Percentiles rank a stretch among this genome's conserved stretches.
Conservation (phyloP, 2,329 filamentous ascomycete genomes). For the Fusarium sp. region DNA sequence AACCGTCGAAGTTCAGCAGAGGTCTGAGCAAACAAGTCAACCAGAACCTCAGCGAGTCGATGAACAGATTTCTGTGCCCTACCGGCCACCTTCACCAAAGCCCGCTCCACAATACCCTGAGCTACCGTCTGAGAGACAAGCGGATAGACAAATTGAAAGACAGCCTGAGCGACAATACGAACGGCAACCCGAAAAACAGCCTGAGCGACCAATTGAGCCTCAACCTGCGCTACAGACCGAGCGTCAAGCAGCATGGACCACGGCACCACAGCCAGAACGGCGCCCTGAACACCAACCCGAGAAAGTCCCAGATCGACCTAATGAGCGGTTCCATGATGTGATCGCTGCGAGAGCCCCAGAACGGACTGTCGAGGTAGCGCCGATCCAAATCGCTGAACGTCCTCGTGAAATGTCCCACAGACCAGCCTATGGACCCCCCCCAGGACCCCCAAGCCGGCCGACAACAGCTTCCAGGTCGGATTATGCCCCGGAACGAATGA, state of each 20-base stretch:
- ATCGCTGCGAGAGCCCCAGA: constrained; percentile 2
- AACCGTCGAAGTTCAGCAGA: constrained; percentile 15
- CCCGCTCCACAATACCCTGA: neutral
- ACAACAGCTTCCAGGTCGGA: constrained; percentile 17
- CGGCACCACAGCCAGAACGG: neutral
- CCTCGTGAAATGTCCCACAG: neutral
- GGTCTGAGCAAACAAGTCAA: neutral
- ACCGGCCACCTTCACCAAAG: constrained; percentile 11
- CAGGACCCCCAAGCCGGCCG: neutral
- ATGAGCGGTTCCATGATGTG: constrained; percentile 6
- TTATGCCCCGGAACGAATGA: constrained; percentile 33
- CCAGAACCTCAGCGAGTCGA: neutral
- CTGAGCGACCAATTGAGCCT: neutral
- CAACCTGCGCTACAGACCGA: neutral
- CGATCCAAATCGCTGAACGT: constrained; percentile 1
- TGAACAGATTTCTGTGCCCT: constrained; percentile 13
- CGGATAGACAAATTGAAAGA: neutral
- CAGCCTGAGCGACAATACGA: neutral
- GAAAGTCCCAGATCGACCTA: neutral
- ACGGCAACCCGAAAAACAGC: neutral
- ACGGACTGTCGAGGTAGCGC: constrained; percentile 4
- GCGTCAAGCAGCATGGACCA: neutral
- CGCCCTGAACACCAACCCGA: constrained; percentile 1
- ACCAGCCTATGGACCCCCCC: neutral
- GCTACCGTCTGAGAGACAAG: neutral